Conservation (phyloP, 2,329 filamentous ascomycete genomes). For the Venturia asperata region DNA sequence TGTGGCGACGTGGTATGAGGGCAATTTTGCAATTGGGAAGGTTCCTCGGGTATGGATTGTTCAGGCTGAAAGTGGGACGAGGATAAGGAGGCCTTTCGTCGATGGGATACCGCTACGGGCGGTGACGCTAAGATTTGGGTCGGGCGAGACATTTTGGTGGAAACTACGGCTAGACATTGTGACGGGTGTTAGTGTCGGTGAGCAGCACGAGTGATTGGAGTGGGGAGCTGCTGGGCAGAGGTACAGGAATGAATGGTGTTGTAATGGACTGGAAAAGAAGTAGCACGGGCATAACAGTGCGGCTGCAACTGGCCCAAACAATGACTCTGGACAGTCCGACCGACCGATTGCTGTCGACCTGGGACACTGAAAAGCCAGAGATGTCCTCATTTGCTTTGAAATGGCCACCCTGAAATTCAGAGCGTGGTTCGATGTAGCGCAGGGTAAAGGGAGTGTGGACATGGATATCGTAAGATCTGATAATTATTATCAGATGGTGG, state of each 20-base stretch:
- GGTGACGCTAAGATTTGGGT: background rate
- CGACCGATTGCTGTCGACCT: background rate
- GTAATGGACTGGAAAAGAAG: background rate
- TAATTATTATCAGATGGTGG: constrained; percentile 11
- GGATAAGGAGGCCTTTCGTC: constrained; percentile 7
- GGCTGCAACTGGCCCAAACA: background rate
- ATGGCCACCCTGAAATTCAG: background rate
- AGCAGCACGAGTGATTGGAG: background rate
- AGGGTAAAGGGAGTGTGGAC: background rate
- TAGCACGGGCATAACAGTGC: background rate
- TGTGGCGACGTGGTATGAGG: background rate
- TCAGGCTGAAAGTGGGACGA: constrained; percentile 5
- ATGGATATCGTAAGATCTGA: background rate
- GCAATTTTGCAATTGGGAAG: background rate
- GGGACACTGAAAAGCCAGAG: background rate
- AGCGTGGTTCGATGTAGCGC: background rate
- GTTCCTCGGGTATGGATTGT: constrained; percentile 8
- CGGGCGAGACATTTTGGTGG: background rate
- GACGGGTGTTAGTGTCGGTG: background rate
- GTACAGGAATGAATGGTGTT: background rate
- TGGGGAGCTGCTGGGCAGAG: background rate
- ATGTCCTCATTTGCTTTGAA: background rate
- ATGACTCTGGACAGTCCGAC: background rate
- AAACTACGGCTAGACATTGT: background rate
- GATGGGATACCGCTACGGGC: background rate